Conservation (phyloP, 495 filamentous ascomycete species). For the Penicillium waksmanii region DNA sequence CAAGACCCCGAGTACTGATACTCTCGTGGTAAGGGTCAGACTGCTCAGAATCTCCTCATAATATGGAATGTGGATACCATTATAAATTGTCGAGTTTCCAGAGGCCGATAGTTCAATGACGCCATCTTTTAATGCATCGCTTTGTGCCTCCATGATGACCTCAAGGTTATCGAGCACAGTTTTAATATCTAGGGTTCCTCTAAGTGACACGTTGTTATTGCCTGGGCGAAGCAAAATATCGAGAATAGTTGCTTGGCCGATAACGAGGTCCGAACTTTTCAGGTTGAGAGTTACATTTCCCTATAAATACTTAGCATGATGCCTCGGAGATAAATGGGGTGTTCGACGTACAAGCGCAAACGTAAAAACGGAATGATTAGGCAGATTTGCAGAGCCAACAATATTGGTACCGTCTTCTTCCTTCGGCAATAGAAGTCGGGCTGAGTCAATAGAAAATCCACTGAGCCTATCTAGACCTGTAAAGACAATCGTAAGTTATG, state of each 20-base stretch:
- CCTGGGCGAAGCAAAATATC: conserved; percentile 47
- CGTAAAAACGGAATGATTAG: conserved; percentile 50
- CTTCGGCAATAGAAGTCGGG: conserved; percentile 43
- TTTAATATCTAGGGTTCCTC: conserved; percentile 32
- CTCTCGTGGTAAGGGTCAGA: conserved; percentile 38
- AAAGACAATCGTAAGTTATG: not conserved
- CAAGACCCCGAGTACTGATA: conserved; percentile 41
- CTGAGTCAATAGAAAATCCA: conserved; percentile 47
- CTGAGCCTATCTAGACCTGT: conserved; percentile 43
- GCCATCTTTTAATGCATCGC: conserved; percentile 35
- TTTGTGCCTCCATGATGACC: conserved; percentile 37
- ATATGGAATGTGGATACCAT: conserved; percentile 47
- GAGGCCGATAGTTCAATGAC: conserved; percentile 43
- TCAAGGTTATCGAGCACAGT: conserved; percentile 39
- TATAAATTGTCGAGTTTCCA: conserved; percentile 47
- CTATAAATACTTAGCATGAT: conserved; percentile 8
- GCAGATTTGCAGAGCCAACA: conserved; percentile 37
- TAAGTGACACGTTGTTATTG: conserved; percentile 47
- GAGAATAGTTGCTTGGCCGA: conserved; percentile 44
- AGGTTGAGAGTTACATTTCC: conserved; percentile 53
- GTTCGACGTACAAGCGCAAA: conserved; percentile 38
- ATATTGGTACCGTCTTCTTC: conserved; percentile 41
- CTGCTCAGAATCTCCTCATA: conserved; percentile 48
- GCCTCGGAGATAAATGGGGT: not conserved
- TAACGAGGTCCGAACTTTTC: conserved; percentile 37